A percentile compares a stretch with the other conserved stretches of the same genome.
Evolutionary conservation across 73 alveolate genomes (phyloP).

Genomic region (Paramecium sonneborni): DNA sequence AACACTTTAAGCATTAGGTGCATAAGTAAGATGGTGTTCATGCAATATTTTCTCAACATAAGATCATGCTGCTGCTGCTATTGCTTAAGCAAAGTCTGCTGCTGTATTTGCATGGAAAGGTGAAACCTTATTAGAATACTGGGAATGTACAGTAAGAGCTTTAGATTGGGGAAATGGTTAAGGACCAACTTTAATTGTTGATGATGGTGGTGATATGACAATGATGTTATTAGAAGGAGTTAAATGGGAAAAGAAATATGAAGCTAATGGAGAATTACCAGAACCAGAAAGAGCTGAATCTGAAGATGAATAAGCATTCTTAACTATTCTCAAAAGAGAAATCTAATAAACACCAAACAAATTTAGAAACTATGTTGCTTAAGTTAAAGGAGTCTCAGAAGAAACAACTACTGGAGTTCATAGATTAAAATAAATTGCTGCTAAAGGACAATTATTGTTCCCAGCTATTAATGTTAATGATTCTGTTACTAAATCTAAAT

Average conservation of each 20-base stretch:
- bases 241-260: slow-evolving; percentile 83
- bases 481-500: slow-evolving; percentile 95
- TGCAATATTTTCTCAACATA: slow-evolving; percentile 97
- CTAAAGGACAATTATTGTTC: slow-evolving; percentile 87
- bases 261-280: slow-evolving; percentile 70
- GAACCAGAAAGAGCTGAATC: slow-evolving; percentile 71
- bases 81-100: slow-evolving; percentile 89
- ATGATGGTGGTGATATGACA: slow-evolving; percentile 99
- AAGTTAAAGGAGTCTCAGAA: slow-evolving; percentile 92
- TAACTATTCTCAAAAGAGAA: slow-evolving; percentile 80
- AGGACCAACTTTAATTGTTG: slow-evolving; percentile 93
- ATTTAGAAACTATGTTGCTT: slow-evolving; percentile 87
- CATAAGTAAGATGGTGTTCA: slow-evolving; percentile 94
- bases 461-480: slow-evolving; percentile 96
- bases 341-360: slow-evolving; percentile 85
- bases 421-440: slow-evolving; percentile 88
- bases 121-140: slow-evolving; percentile 89
- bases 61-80: slow-evolving; percentile 98
- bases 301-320: slow-evolving; percentile 81
- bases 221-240: slow-evolving; percentile 93
- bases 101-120: slow-evolving; percentile 98
- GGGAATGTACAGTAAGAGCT: slow-evolving; percentile 94
- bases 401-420: slow-evolving; percentile 99
- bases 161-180: slow-evolving; percentile 92
- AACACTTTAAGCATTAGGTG: slow-evolving; percentile 90